Base-by-base conservation (phyloP, 148 eudicot species). In the Fagopyrum tataricum region DNA sequence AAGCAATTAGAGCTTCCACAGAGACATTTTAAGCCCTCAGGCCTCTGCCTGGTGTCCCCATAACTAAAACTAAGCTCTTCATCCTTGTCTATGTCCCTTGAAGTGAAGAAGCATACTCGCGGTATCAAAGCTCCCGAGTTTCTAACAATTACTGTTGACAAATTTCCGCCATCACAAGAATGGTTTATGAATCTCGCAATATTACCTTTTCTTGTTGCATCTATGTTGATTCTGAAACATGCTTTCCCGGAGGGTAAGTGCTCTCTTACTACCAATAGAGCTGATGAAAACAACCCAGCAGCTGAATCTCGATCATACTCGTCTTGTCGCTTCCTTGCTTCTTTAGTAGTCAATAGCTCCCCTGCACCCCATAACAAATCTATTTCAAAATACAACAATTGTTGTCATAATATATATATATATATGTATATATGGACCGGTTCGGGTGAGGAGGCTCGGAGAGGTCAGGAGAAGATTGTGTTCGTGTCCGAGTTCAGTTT, bases 121-220 rank as follows among this genome's bases (percentile, higher is more conserved):
- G 98, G 97, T 40, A 94, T 44, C 70, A 89, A 72, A 76, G 85
- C 80, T 53, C 98, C 97, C 14, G 90, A 85, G 68, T 81, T 88
- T 82, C 95, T 84, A 48, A 91, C 84, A 14, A 91, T 53, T n/a
- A 78, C 81, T 0, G 87, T 82, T 18, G 81, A 83, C 23, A 94
- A 81, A 75, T 89, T 91, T 6, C 98, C 97, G 14, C 97, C 98
- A 71, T 90, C 96, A 75, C 98, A 91, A 15, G 97, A 90, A 79
- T 94, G 98, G 78, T 94, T 94, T 53, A 94, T 87, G 75, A 90
- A 94, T 20, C 91, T 81, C 2, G 90, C 93, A 42, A 90, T 75
- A 67, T 94, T 94, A 13, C 96, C 98, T 0, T 84, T 81, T 72
- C 75, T 76, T 3, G 97, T 94, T 26, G 97, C 97, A 69, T 94